Evolutionary conservation across 352 stramenopile genomes (phyloP), one percentile per base, ranked within the genome.

Genomic region (Globisporangium iwayamae): DNA sequence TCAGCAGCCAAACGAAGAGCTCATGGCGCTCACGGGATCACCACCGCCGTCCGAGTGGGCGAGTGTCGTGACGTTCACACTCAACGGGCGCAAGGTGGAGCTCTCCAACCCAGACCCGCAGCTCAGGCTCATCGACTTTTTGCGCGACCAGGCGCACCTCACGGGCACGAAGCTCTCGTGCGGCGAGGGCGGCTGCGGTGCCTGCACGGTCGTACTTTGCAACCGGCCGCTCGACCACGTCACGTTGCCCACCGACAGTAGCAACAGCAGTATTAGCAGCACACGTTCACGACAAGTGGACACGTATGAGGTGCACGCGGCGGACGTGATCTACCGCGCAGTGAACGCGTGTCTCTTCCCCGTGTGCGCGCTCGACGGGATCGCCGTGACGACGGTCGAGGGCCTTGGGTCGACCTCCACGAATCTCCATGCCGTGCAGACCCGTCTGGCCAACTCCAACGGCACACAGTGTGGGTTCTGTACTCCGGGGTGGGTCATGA

Each of bases 401-500:
- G 86, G 87, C 18, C 70, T 93, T 41, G 78, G 79, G 20, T 60
- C 71, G 8, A 75, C 79, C 25, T 61, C 67, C 3, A 66, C 60
- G 38, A 73, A 71, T 10, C 56, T 97, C 57, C 86, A 96, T 66
- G 79, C 79, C 5, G 81, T 97, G 43, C 96, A 99, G 60, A 70
- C 74, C 54, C 78, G 71, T 38, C 58, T 99, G 65, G 93, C 93
- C 3, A 87, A 98, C 64, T 87, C 89, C 20, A 95, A 98, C 61
- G 95, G 87, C 16, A 98, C 90, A 1, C 96, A 99, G 72, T 99
- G 96, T 68, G 96, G 92, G 45, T 97, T 95, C 65, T 98, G 91
- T 58, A 97, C 90, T 6, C 91, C 91, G 0, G 87, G 86, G 5
- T 92, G 91, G 68, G 69, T 94, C 64, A 95, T 94, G 86, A 81